Evolutionary conservation across 2,329 filamentous ascomycete genomes (phyloP).

Genomic region (Catunica adiposa): DNA sequence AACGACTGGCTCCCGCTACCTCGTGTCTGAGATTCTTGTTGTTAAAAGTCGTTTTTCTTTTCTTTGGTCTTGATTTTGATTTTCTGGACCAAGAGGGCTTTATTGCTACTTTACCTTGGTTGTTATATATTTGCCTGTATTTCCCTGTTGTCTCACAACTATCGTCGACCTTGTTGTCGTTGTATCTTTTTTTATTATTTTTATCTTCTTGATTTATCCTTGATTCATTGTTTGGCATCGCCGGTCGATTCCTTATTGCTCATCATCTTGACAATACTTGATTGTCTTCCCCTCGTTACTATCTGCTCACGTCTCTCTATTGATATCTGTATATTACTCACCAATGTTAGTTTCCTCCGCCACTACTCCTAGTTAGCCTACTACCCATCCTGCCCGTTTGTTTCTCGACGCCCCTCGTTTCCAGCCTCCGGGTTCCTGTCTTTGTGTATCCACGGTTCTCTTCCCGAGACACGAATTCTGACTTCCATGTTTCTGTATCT

Average conservation of each 20-base stretch:
- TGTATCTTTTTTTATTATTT: background rate
- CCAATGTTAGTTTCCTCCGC: background rate
- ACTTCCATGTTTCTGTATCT: background rate
- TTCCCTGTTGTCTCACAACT: background rate
- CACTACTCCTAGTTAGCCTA: background rate
- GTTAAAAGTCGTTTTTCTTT: too few relatives aligned
- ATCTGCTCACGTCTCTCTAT: background rate
- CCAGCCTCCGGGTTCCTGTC: background rate
- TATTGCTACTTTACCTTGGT: too few relatives aligned
- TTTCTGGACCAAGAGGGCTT: too few relatives aligned
- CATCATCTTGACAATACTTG: background rate
- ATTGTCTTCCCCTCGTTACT: background rate
- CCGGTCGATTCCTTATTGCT: background rate
- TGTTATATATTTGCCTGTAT: background rate
- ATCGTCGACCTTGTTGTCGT: background rate
- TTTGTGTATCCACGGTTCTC: constrained; percentile 1
- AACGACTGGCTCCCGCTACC: too few relatives aligned
- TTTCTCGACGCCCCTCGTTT: background rate
- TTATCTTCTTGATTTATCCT: background rate
- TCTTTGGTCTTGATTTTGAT: too few relatives aligned
- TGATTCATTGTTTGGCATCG: background rate
- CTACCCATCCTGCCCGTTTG: background rate
- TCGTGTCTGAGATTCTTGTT: too few relatives aligned
- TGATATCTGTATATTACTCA: background rate
- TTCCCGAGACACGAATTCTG: background rate